Percentiles rank a stretch among this genome's conserved stretches.
Evolutionary conservation across 345 rosid species (phyloP).

Genomic region (Litchi chinensis): DNA sequence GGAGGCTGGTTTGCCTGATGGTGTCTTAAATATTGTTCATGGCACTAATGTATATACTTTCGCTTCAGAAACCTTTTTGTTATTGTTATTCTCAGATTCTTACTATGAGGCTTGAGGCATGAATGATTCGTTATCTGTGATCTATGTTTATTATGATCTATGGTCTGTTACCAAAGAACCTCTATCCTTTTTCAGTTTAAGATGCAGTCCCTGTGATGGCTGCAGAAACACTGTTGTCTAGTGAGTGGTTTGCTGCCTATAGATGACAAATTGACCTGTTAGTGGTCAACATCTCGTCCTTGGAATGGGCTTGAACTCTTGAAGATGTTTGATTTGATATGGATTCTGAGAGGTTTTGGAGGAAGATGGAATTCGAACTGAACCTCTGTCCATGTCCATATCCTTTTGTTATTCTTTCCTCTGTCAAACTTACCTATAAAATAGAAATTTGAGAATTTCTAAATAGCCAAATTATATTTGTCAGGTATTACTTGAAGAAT

Average conservation of each 20-base stretch:
- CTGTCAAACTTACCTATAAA: background rate
- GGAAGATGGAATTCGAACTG: background rate
- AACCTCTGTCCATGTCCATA: background rate
- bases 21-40: constrained; percentile 49
- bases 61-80: background rate
- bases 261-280: background rate
- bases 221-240: background rate
- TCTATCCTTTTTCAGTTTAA: constrained; percentile 9
- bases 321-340: background rate
- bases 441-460: background rate
- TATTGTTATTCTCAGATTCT: constrained; percentile 9
- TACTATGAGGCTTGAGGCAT: background rate
- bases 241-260: background rate
- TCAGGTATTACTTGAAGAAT: background rate
- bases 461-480: background rate
- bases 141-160: background rate
- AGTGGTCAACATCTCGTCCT: background rate
- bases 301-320: background rate
- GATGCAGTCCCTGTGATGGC: background rate
- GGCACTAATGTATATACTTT: constrained; percentile 39
- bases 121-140: background rate
- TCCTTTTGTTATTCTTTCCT: constrained; percentile 1
- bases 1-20: constrained; percentile 48
- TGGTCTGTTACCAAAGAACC: constrained; percentile 4
- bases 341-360: background rate